Percentiles rank a stretch among this genome's conserved stretches.
These are phyloP conservation scores for Epicoccum sorghinum DNA, from an alignment of 2,329 filamentous ascomycete genomes.

Conservation along the genomic window DNA sequence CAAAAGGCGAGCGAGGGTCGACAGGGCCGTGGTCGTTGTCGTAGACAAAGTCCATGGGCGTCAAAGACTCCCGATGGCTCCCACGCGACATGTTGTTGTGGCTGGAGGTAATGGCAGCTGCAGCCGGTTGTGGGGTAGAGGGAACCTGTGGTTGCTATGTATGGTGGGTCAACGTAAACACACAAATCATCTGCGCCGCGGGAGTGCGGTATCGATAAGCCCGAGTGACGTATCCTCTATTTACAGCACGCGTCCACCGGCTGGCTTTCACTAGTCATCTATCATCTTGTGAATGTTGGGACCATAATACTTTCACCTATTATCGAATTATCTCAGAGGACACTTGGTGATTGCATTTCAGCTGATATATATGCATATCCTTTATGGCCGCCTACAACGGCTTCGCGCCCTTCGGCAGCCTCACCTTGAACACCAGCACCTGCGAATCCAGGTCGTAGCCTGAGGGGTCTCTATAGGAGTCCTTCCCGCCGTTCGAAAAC, in stretches of 20 bases:
- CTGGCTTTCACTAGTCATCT: too few species aligned
- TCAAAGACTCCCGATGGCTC: conserved; percentile 47
- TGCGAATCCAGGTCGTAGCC: conserved; percentile 67
- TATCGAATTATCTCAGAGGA: too few species aligned
- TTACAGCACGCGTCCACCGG: too few species aligned
- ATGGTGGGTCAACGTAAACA: conserved; percentile 11
- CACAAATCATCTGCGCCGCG: conserved; percentile 3
- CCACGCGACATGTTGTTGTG: conserved; percentile 31
- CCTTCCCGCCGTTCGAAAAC: too few species aligned
- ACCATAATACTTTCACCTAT: too few species aligned
- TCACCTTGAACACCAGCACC: conserved; percentile 67
- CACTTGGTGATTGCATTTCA: too few species aligned
- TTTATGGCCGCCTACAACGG: conserved; percentile 24
- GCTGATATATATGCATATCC: background rate
- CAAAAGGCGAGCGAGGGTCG: conserved; percentile 56
- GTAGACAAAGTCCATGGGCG: conserved; percentile 63
- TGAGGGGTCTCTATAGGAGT: too few species aligned
- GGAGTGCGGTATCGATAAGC: conserved; percentile 3
- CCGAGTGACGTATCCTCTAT: conserved; percentile 4
- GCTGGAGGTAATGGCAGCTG: background rate
- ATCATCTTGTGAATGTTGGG: too few species aligned
- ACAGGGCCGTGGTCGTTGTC: conserved; percentile 54
- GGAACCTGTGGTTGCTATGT: conserved; percentile 13
- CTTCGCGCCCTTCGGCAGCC: conserved; percentile 50
- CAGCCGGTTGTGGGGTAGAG: conserved; percentile 13